These are phyloP conservation scores for Phytopythium boreale DNA, from an alignment of 352 stramenopile species.

Conservation along the genomic window DNA sequence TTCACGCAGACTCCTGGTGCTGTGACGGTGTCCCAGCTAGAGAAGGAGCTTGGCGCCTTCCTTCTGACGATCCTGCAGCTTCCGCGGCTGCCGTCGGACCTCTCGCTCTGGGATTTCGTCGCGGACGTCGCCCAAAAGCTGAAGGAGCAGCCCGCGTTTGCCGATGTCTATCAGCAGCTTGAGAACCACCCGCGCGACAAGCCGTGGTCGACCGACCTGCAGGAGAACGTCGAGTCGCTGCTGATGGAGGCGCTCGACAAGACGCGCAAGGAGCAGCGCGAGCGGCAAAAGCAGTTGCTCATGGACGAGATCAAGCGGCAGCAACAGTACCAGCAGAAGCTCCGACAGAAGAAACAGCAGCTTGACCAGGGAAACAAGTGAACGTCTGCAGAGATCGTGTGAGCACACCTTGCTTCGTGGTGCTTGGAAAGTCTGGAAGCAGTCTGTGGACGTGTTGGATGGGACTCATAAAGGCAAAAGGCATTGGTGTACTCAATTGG, in stretches of 20 bases:
- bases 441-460: not conserved
- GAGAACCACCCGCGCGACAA: constrained; percentile 43
- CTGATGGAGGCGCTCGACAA: constrained; percentile 31
- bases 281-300: constrained; percentile 19
- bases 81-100: constrained; percentile 30
- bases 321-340: constrained; percentile 27
- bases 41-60: constrained; percentile 55
- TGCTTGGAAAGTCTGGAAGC: not conserved
- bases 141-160: constrained; percentile 22
- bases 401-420: not conserved
- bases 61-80: constrained; percentile 55
- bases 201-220: constrained; percentile 48
- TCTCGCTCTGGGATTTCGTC: constrained; percentile 55
- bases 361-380: not conserved
- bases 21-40: constrained; percentile 17
- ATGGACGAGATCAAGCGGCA: constrained; percentile 29
- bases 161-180: constrained; percentile 50
- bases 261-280: constrained; percentile 24
- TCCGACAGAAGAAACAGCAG: constrained; percentile 9
- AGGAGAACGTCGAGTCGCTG: constrained; percentile 38
- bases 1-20: constrained; percentile 43
- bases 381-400: not conserved
- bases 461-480: constrained; percentile 2
- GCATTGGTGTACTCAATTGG: constrained; percentile 26
- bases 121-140: constrained; percentile 27